Percentiles rank a stretch among this genome's conserved stretches.
phyloP scores from a whole-genome alignment of 2,329 filamentous ascomycete species.

The Achaetomium macrosporum region DNA sequence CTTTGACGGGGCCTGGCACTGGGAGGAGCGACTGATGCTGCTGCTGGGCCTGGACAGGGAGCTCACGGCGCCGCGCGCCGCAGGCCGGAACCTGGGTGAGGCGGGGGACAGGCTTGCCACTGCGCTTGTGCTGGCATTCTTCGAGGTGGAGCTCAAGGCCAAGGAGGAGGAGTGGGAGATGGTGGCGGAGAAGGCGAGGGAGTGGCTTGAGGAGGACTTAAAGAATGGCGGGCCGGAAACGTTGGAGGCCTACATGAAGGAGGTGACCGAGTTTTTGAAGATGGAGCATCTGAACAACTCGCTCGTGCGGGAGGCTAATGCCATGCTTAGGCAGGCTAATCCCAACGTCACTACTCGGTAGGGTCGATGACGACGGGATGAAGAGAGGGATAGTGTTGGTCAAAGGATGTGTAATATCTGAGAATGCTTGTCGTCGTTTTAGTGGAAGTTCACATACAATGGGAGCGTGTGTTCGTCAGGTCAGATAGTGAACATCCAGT shows the following conservation, averaged over 20 bases:
- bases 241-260: slow-evolving; percentile 12
- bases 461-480: too few species aligned
- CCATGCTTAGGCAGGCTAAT: too few species aligned
- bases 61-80: slow-evolving; percentile 23
- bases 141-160: slow-evolving; percentile 40
- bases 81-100: slow-evolving; percentile 11
- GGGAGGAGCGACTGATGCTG: slow-evolving; percentile 26
- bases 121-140: slow-evolving; percentile 40
- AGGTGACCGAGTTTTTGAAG: slow-evolving; percentile 1
- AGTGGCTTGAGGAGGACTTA: slow-evolving; percentile 39
- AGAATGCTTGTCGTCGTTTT: too few species aligned
- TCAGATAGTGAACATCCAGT: too few species aligned
- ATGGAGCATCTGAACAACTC: background rate
- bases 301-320: too few species aligned
- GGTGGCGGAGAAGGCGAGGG: slow-evolving; percentile 33
- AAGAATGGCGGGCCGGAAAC: background rate
- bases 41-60: slow-evolving; percentile 12
- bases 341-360: too few species aligned
- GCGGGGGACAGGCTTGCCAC: slow-evolving; percentile 27
- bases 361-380: too few species aligned
- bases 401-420: too few species aligned
- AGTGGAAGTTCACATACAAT: too few species aligned
- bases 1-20: slow-evolving; percentile 50
- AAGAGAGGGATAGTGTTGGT: too few species aligned
- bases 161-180: slow-evolving; percentile 58